These are phyloP conservation scores for Colletotrichum orbiculare DNA, from an alignment of 2,329 filamentous ascomycete genomes.

Conservation along the genomic window DNA sequence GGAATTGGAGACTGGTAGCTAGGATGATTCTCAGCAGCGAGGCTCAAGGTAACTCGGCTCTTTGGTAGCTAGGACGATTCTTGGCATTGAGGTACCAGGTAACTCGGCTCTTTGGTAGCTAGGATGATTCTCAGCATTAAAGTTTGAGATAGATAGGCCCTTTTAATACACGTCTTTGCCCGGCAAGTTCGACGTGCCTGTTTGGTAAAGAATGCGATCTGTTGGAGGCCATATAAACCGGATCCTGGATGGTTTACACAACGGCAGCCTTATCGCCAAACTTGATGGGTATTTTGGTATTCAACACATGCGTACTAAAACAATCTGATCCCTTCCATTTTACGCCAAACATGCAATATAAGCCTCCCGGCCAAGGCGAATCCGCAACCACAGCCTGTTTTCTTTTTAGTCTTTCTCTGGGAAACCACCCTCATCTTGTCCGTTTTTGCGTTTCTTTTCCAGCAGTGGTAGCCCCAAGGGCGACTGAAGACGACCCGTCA, in stretches of 20 bases:
- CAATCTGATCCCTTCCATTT: constrained; percentile 33
- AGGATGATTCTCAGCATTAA: not conserved
- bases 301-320: constrained; percentile 35
- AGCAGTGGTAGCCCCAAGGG: not conserved
- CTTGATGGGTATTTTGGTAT: constrained; percentile 37
- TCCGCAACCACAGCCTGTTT: constrained; percentile 1
- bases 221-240: no score
- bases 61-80: no score
- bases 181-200: no score
- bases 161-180: not conserved
- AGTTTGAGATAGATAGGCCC: not conserved
- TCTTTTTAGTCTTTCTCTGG: constrained; percentile 11
- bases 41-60: no score
- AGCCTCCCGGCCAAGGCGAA: constrained; percentile 24
- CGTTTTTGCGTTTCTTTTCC: not conserved
- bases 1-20: constrained; percentile 13
- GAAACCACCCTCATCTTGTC: not conserved
- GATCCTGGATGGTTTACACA: no score
- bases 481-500: constrained; percentile 28
- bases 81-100: no score
- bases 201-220: no score
- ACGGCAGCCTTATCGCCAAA: constrained; percentile 8
- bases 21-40: not conserved
- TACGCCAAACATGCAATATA: constrained; percentile 38
- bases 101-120: no score